Evolutionary conservation across 306 rosid genomes (phyloP).

Genomic region (Inga laurina): DNA sequence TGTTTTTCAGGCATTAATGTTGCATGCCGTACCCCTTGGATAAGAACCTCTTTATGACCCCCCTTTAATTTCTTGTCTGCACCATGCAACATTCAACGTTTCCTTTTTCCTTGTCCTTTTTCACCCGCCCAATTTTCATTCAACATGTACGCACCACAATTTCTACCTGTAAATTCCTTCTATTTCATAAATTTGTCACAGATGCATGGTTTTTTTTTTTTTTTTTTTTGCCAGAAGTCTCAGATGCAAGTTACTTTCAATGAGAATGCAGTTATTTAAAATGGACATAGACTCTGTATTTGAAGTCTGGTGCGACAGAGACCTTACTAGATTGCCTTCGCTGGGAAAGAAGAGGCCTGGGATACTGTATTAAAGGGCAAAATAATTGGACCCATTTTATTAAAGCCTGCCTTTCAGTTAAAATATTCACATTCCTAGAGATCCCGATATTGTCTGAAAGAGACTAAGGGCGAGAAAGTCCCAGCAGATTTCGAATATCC

Average conservation of each 20-base stretch:
- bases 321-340: neutral
- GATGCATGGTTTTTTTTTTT: neutral
- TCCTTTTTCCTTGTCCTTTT: conserved; percentile 6
- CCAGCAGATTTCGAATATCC: neutral
- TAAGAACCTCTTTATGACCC: conserved; percentile 36
- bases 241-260: neutral
- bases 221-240: neutral
- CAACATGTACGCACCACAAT: neutral
- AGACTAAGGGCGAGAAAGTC: conserved; percentile 14
- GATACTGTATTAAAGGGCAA: conserved; percentile 16
- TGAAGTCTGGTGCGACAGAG: neutral
- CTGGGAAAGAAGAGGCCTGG: neutral
- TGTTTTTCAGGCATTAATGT: conserved; percentile 9
- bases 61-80: conserved; percentile 19
- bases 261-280: neutral
- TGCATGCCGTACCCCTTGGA: conserved; percentile 44
- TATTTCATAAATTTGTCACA: neutral
- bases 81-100: conserved; percentile 4
- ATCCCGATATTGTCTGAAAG: conserved; percentile 15
- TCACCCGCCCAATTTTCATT: neutral
- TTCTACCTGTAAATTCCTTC: neutral
- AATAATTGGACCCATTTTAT: neutral
- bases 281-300: neutral
- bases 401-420: conserved; percentile 7
- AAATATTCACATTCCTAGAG: conserved; percentile 23